Conservation (phyloP, 352 stramenopile genomes). For the Plasmopara halstedii region DNA sequence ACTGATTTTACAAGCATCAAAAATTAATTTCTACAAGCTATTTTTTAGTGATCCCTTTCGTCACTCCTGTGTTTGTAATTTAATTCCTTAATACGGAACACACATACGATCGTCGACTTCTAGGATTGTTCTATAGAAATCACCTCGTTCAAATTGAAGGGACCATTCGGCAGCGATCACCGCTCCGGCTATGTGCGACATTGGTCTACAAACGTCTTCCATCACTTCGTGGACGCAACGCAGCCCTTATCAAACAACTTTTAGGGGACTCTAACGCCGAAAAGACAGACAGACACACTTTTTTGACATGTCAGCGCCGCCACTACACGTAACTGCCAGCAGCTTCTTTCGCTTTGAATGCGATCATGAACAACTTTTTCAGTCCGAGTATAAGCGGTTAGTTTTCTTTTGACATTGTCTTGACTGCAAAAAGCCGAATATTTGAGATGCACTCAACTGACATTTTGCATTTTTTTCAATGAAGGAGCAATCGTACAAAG, state of each 20-base stretch:
- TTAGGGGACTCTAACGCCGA: neutral
- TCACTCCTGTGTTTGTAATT: too few relatives aligned
- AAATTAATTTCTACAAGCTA: too few relatives aligned
- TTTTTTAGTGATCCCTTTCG: too few relatives aligned
- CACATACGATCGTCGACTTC: too few relatives aligned
- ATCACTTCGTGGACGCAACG: neutral
- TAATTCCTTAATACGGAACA: too few relatives aligned
- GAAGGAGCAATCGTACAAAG: constrained; percentile 64
- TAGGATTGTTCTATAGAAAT: too few relatives aligned
- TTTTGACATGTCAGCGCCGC: neutral
- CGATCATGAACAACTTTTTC: neutral
- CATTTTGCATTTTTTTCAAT: neutral
- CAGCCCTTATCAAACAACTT: neutral
- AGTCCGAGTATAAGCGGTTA: constrained; percentile 59
- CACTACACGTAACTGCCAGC: neutral
- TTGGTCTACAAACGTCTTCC: neutral
- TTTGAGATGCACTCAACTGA: too few relatives aligned
- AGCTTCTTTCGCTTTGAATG: constrained; percentile 1
- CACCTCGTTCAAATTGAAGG: neutral
- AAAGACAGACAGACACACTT: neutral
- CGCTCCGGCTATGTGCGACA: neutral
- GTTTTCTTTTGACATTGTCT: too few relatives aligned
- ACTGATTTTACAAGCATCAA: too few relatives aligned
- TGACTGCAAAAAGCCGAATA: too few relatives aligned
- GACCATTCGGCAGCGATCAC: neutral